Percentiles rank a stretch among this genome's conserved stretches.
Evolutionary conservation across 305 asterid species (phyloP).

Genomic region (Lippia alba): DNA sequence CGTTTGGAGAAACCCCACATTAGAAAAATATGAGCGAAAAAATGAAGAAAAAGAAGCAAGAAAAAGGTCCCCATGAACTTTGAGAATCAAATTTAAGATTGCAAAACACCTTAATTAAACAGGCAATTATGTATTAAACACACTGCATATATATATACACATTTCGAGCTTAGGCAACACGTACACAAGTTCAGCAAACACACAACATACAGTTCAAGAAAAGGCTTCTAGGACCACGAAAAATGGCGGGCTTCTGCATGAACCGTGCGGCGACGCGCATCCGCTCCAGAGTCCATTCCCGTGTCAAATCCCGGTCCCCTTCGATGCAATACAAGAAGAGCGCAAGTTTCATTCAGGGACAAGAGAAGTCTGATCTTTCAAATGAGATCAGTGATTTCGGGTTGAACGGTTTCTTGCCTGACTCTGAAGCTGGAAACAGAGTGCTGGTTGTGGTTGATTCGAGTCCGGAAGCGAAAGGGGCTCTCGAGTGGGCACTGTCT

Average conservation of each 20-base stretch:
- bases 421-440: conserved; percentile 54
- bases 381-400: conserved; percentile 41
- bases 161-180: not conserved
- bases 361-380: conserved; percentile 45
- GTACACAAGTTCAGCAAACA: conserved; percentile 9
- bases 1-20: conserved; percentile 51
- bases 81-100: conserved; percentile 19
- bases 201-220: conserved; percentile 21
- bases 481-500: conserved; percentile 84
- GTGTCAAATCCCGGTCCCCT: conserved; percentile 56
- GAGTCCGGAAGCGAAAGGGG: conserved; percentile 60
- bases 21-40: conserved; percentile 32
- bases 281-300: conserved; percentile 42
- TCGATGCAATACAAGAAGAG: conserved; percentile 48
- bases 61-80: conserved; percentile 42
- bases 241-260: conserved; percentile 53
- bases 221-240: conserved; percentile 24
- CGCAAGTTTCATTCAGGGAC: conserved; percentile 40
- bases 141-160: not conserved
- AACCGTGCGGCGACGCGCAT: conserved; percentile 48
- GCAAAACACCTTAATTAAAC: conserved; percentile 17
- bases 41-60: conserved; percentile 31
- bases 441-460: conserved; percentile 88
- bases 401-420: conserved; percentile 36
- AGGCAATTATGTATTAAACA: not conserved